These are phyloP conservation scores for Cryptosporidium andersoni DNA, from an alignment of 169 alveolate species.

Conservation along the genomic window DNA sequence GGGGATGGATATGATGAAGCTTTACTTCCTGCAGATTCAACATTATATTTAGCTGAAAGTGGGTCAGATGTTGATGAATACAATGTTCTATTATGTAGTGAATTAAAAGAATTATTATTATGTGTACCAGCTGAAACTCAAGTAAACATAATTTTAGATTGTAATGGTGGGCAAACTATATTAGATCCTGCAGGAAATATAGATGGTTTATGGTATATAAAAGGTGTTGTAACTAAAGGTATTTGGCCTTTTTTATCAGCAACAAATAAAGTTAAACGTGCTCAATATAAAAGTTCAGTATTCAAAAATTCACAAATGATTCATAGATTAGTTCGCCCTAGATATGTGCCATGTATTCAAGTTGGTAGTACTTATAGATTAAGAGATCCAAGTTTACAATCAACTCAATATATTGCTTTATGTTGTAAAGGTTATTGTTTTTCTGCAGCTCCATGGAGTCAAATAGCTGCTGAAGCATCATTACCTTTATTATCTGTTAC, in stretches of 20 bases:
- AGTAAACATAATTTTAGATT: constrained; percentile 84
- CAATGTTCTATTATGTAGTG: constrained; percentile 82
- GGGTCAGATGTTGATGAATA: constrained; percentile 76
- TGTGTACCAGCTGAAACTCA: constrained; percentile 75
- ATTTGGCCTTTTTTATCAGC: constrained; percentile 89
- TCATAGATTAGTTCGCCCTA: constrained; percentile 83
- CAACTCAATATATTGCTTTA: constrained; percentile 74
- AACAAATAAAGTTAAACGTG: constrained; percentile 85
- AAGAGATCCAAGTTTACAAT: constrained; percentile 80
- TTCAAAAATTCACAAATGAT: constrained; percentile 82
- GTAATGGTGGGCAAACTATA: constrained; percentile 88
- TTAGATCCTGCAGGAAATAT: constrained; percentile 86
- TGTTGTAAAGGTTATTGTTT: constrained; percentile 79
- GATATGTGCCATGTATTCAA: constrained; percentile 84
- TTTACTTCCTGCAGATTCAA: constrained; percentile 85
- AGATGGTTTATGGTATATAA: constrained; percentile 80
- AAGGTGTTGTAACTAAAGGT: constrained; percentile 88
- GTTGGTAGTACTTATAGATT: constrained; percentile 82
- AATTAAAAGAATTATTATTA: constrained; percentile 78
- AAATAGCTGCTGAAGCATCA: constrained; percentile 84
- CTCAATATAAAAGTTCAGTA: constrained; percentile 80
- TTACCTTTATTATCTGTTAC: constrained; percentile 75
- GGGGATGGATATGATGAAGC: constrained; percentile 94
- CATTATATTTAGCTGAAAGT: constrained; percentile 60
- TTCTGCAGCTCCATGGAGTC: constrained; percentile 85